phyloP scores from a whole-genome alignment of 805 yeast genomes.

The Komagataella mondaviorum region DNA sequence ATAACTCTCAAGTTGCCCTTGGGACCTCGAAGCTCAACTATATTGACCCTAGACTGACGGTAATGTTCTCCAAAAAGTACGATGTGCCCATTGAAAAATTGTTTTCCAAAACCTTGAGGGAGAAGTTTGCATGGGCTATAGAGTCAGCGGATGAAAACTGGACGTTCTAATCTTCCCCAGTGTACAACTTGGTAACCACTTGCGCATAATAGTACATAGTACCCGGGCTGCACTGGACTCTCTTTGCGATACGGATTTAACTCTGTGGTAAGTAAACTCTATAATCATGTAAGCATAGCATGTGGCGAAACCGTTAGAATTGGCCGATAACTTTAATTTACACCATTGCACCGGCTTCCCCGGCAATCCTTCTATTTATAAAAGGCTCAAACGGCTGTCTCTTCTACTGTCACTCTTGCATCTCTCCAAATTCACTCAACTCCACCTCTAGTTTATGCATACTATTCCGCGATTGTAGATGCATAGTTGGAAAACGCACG shows the following conservation, averaged over 20 bases:
- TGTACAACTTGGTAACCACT: too few species aligned
- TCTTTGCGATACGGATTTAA: too few species aligned
- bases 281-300: too few species aligned
- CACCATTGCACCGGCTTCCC: background rate
- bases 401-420: too few species aligned
- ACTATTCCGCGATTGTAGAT: background rate
- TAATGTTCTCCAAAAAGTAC: slow-evolving; percentile 74
- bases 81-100: slow-evolving; percentile 86
- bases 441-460: background rate
- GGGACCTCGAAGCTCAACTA: slow-evolving; percentile 91
- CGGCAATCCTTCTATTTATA: background rate
- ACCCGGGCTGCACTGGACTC: too few species aligned
- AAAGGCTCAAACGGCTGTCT: background rate
- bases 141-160: slow-evolving; percentile 82
- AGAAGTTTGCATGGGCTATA: slow-evolving; percentile 92
- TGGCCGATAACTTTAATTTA: too few species aligned
- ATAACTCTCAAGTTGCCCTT: slow-evolving; percentile 83
- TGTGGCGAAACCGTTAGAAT: too few species aligned
- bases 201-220: too few species aligned
- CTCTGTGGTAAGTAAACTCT: too few species aligned
- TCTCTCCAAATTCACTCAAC: too few species aligned
- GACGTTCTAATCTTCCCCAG: slow-evolving; percentile 41
- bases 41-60: slow-evolving; percentile 88
- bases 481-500: background rate
- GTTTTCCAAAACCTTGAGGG: slow-evolving; percentile 82